A percentile compares a stretch with the other conserved stretches of the same genome.
Evolutionary conservation across 2,329 filamentous ascomycete species (phyloP).

Genomic region (Pyrenochaeta sp.): DNA sequence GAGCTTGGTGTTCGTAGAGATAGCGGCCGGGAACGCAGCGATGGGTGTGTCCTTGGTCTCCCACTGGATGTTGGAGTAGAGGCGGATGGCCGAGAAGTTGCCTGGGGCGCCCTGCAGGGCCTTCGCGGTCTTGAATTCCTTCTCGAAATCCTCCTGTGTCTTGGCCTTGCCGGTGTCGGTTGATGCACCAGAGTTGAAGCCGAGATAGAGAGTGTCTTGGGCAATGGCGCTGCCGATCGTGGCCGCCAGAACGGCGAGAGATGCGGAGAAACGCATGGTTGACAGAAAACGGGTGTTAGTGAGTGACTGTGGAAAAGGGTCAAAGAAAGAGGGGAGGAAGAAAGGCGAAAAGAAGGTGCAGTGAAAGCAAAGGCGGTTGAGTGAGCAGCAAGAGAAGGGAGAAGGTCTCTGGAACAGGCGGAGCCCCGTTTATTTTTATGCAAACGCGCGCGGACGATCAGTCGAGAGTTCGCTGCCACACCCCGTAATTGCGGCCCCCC

Average conservation of each 20-base stretch:
- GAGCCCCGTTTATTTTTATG: conserved; percentile 11
- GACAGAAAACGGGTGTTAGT: conserved; percentile 7
- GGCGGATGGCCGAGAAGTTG: conserved; percentile 72
- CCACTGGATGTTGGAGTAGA: conserved; percentile 77
- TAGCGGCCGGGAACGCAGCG: conserved; percentile 51
- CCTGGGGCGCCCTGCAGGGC: conserved; percentile 67
- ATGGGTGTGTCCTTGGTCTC: conserved; percentile 70
- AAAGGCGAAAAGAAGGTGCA: too few species aligned
- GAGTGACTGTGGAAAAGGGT: conserved; percentile 18
- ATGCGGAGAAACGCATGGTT: conserved; percentile 30
- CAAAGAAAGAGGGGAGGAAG: conserved; percentile 5
- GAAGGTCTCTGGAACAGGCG: background rate
- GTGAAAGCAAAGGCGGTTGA: background rate
- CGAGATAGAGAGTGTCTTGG: conserved; percentile 34
- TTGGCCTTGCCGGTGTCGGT: conserved; percentile 54
- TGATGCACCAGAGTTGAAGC: conserved; percentile 46
- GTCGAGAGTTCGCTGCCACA: conserved; percentile 2
- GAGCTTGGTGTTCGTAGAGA: conserved; percentile 45
- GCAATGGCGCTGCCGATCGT: conserved; percentile 28
- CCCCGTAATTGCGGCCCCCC: conserved; percentile 14
- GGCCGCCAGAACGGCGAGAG: conserved; percentile 30
- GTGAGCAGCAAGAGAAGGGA: conserved; percentile 1
- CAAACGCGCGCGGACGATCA: conserved; percentile 13
- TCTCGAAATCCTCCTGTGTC: conserved; percentile 70
- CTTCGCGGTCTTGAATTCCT: conserved; percentile 71